A percentile compares a stretch with the other conserved stretches of the same genome.
phyloP scores from a whole-genome alignment of 768 basidiomycete species.

The Suillus clintonianus region DNA sequence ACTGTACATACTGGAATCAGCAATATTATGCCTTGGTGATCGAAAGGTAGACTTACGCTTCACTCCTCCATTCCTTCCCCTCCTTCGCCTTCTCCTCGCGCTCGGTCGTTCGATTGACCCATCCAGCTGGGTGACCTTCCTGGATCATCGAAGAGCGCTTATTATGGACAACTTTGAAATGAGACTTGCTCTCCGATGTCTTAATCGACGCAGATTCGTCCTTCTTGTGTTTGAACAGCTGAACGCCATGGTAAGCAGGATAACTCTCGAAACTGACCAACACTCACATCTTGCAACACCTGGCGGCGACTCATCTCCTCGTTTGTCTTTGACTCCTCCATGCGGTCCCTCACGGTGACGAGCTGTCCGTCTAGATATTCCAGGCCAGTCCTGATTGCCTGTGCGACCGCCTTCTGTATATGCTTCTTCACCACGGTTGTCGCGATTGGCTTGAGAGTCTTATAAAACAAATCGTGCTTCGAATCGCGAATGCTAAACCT shows the following conservation, averaged over 20 bases:
- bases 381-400: constrained; percentile 75
- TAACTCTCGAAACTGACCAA: background rate
- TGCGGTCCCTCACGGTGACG: constrained; percentile 78
- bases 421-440: constrained; percentile 80
- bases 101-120: constrained; percentile 59
- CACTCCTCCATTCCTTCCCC: constrained; percentile 56
- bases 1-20: background rate
- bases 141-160: constrained; percentile 71
- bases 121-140: constrained; percentile 67
- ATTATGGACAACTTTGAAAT: constrained; percentile 80
- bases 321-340: constrained; percentile 60
- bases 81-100: constrained; percentile 42
- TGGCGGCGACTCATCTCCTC: constrained; percentile 47
- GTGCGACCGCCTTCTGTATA: constrained; percentile 59
- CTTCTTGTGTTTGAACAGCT: constrained; percentile 66
- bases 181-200: constrained; percentile 49
- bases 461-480: constrained; percentile 89
- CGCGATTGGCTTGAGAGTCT: constrained; percentile 77
- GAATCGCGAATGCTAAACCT: constrained; percentile 91
- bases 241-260: constrained; percentile 7
- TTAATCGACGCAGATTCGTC: constrained; percentile 41
- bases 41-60: constrained; percentile 38
- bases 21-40: background rate
- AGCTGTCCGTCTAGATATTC: constrained; percentile 91
- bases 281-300: constrained; percentile 58